Evolutionary conservation across 2,329 filamentous ascomycete genomes (phyloP).

Genomic region (Nigrospora osmanthi): DNA sequence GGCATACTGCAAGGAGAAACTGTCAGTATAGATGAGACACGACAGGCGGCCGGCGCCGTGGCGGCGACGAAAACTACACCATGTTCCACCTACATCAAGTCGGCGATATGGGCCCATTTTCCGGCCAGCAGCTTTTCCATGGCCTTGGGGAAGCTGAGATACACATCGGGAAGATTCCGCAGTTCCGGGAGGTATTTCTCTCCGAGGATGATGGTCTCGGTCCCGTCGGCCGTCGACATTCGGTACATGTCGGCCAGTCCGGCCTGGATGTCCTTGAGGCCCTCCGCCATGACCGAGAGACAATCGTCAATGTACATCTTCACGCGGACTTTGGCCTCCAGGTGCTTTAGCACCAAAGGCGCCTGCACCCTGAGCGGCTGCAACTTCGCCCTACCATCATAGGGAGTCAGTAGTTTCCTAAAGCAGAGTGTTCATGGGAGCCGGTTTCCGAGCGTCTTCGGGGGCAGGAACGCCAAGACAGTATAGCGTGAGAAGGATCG

Average conservation of each 20-base stretch:
- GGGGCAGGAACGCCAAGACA: too few relatives aligned
- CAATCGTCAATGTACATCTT: not conserved
- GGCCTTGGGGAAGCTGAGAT: not conserved
- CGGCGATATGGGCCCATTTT: not conserved
- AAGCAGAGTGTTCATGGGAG: too few relatives aligned
- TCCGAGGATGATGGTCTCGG: not conserved
- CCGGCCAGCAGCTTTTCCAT: not conserved
- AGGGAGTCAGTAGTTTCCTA: too few relatives aligned
- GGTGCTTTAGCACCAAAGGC: not conserved
- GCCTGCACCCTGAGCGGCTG: not conserved
- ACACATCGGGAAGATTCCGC: not conserved
- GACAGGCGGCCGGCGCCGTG: too few relatives aligned
- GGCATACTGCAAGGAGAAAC: not conserved
- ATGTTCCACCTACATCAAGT: not conserved
- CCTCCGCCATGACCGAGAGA: not conserved
- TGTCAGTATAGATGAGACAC: not conserved
- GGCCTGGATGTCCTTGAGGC: not conserved
- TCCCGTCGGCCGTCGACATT: not conserved
- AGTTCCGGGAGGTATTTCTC: not conserved
- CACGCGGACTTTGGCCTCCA: not conserved
- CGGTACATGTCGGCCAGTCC: not conserved
- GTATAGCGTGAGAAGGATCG: too few relatives aligned
- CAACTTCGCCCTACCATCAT: not conserved
- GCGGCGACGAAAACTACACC: too few relatives aligned
- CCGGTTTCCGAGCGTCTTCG: too few relatives aligned